Base-by-base conservation (phyloP, 2,329 filamentous ascomycete species). In the Rhynchosporium agropyri region DNA sequence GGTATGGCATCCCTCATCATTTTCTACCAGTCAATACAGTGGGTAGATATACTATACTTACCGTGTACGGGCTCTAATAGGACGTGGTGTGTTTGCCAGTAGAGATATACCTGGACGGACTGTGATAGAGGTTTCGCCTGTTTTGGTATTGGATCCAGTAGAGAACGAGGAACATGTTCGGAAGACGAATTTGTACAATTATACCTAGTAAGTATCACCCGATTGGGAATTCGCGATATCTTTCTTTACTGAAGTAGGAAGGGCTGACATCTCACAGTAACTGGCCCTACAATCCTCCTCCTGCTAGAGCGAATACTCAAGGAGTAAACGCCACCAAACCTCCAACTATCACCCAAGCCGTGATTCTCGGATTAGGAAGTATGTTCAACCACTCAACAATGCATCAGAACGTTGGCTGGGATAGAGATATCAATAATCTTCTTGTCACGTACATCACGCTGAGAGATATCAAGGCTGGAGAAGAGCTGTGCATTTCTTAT, bases 311-410 rank as follows among this genome's bases (percentile, higher is more conserved):
- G 66, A 20, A 61, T 71, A 58, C 31, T 57, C 54, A 62, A 67
- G 54, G 71, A 69, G 29, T 28, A 26, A 68, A 62, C 42, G 55
- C 55, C 38, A 58, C 45, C 36, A 70, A 65, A 62, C n/a, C 63
- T 57, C 42, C 58, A 13, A 71, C 71, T 31, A 77, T 72, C 40
- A 78, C 79, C 0, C 82, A 85, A 73, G 83, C 81, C 9, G 73
- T 85, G 2, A 76, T 84, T 36, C 76, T 85, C 43, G 83, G 83
- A 2, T 74, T 86, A 0, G 83, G 83, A 15, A 80, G 77, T 60
- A 83, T 85, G 80, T 85, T 85, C 75, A 85, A 86, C 63, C 83
- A 86, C 67, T 83, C 81, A 3, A 74, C 72, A 0, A 68, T 74
- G 10, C 66, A 77, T 33, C 83, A 85, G 67, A 86, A 86, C 69